Evolutionary conservation across 2,329 filamentous ascomycete genomes (phyloP).

Genomic region (Sporothrix sp.): DNA sequence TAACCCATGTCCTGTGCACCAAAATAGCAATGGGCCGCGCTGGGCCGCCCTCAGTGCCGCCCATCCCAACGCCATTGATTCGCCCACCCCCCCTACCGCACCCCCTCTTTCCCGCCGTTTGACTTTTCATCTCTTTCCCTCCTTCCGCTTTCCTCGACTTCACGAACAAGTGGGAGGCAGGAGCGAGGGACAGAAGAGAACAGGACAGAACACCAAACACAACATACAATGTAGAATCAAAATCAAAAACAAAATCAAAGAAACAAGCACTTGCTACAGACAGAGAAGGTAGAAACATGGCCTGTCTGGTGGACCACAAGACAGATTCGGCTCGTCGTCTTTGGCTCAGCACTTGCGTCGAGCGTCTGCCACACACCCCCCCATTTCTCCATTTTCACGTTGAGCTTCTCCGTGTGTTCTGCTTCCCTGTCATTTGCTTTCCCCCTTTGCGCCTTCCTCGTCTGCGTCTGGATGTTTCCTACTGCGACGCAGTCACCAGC

Average conservation of each 20-base stretch:
- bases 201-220: not conserved
- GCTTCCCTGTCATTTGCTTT: not conserved
- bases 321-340: conserved; percentile 13
- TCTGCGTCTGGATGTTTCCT: not conserved
- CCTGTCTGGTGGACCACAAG: no score
- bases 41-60: conserved; percentile 2
- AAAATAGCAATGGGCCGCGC: conserved; percentile 5
- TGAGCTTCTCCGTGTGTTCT: not conserved
- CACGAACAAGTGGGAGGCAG: no score
- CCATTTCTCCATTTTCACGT: not conserved
- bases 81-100: not conserved
- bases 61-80: conserved; percentile 4
- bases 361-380: not conserved
- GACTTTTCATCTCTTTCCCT: no score
- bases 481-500: conserved; percentile 11
- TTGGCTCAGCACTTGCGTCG: conserved; percentile 7
- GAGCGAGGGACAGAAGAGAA: not conserved
- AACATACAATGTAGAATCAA: no score
- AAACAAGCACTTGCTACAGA: no score
- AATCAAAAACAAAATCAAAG: not conserved
- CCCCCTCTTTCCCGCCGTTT: not conserved
- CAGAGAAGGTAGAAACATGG: no score
- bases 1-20: not conserved
- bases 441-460: not conserved
- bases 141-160: not conserved